Base-by-base conservation (phyloP, 768 basidiomycete genomes). In the Tulasnella sp. region DNA sequence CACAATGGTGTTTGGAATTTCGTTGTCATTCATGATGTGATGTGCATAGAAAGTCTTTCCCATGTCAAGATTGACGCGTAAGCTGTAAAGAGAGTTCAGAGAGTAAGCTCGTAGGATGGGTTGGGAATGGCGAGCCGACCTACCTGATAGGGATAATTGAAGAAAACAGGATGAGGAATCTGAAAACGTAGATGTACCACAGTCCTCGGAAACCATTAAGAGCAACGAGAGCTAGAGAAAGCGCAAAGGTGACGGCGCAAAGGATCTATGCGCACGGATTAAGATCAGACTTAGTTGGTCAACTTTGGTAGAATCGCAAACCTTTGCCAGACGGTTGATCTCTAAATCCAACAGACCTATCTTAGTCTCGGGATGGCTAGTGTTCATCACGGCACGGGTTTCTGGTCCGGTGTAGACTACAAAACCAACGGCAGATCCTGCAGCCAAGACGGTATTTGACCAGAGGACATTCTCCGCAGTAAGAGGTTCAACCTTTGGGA, bases 1-100 rank as follows among this genome's bases (percentile, higher is more conserved):
- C 9, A 99, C 97, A 78, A 99, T 97, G 4, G 97, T 97, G 68
- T 91, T 89, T 4, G 96, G 94, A 79, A 99, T 99, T 83, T 98
- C 94, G 67, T 80, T 81, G 84, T 99, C 97, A 72, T 89, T 91
- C 91, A 96, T 95, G 76, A 99, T 99, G 79, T 96, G 93, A 58
- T 93, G 91, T 0, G 94, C 96, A 80, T 99, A 99, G 58, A 99
- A 93, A 0, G 96, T 99, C 84, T 99, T 99, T 76, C 97, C 97
- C 96, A 99, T 99, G 83, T 99, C 97, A 73, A 99, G 87, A 80
- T 99, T 99, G 73, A 99, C 97, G n/a, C 97, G 93, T 75, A 99
- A 85, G 86, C 96, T 98, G 7, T 19, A 29, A 58, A 17, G 31
- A 14, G 22, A 31, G 58, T 4, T 4, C 31, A 29, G 12, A 64